A percentile compares a stretch with the other conserved stretches of the same genome.
These are phyloP conservation scores for Cucumis melo DNA, from an alignment of 306 rosid genomes.

Conservation along the genomic window DNA sequence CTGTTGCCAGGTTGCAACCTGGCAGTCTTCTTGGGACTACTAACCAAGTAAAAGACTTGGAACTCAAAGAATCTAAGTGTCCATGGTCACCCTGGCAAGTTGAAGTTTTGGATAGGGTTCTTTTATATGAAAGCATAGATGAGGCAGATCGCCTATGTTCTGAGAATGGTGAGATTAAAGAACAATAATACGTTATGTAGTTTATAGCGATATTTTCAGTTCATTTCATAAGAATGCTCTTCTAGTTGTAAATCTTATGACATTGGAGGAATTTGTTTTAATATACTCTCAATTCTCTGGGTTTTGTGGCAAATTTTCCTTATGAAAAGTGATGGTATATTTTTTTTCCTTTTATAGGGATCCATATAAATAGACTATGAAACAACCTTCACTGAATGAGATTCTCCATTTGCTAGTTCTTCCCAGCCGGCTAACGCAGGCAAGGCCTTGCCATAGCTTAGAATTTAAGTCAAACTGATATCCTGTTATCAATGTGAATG, in stretches of 20 bases:
- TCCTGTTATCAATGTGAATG: not conserved
- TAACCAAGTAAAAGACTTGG: conserved; percentile 30
- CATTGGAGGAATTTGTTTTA: not conserved
- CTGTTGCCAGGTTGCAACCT: conserved; percentile 41
- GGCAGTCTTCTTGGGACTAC: conserved; percentile 22
- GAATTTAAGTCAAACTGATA: not conserved
- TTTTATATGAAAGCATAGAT: conserved; percentile 61
- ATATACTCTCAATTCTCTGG: not conserved
- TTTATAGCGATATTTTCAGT: not conserved
- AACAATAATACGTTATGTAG: not conserved
- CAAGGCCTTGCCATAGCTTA: not conserved
- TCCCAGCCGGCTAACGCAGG: too few species aligned
- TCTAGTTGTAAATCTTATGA: not conserved
- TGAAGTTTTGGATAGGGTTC: conserved; percentile 83
- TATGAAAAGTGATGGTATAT: not conserved
- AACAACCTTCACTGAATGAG: too few species aligned
- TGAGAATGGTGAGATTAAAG: conserved; percentile 66
- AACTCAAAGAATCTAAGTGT: conserved; percentile 25
- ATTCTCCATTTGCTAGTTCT: too few species aligned
- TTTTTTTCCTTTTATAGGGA: too few species aligned
- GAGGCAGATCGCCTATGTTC: conserved; percentile 70
- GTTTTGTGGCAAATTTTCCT: not conserved
- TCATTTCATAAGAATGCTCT: not conserved
- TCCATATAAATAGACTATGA: too few species aligned
- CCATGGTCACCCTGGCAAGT: conserved; percentile 53